Conservation (phyloP, 108 stramenopile genomes). For the Pseudonitzschia multiseries region DNA sequence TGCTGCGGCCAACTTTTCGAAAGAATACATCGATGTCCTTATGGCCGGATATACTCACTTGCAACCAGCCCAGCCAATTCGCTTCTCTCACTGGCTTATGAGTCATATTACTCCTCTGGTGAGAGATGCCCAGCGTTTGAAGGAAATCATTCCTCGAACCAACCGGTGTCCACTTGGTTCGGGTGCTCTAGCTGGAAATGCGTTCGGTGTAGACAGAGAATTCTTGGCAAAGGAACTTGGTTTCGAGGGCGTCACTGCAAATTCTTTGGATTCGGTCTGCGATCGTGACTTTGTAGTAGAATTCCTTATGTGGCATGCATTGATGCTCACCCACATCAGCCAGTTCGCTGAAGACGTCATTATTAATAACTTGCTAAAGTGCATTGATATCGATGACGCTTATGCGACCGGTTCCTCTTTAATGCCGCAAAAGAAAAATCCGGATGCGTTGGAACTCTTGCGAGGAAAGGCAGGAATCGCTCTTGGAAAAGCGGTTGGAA, state of each 20-base stretch:
- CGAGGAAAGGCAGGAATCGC: conserved; percentile 97
- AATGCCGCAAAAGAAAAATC: conserved; percentile 99
- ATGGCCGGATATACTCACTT: conserved; percentile 99
- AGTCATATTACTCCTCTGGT: conserved; percentile 89
- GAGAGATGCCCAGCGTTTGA: conserved; percentile 92
- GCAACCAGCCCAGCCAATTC: conserved; percentile 97
- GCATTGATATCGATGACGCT: conserved; percentile 93
- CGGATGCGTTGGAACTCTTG: conserved; percentile 97
- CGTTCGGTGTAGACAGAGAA: conserved; percentile 96
- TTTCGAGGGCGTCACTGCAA: conserved; percentile 91
- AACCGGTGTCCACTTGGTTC: conserved; percentile 95
- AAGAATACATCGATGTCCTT: conserved; percentile 88
- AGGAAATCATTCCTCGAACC: conserved; percentile 85
- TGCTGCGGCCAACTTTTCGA: conserved; percentile 73
- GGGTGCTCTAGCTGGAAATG: conserved; percentile 98
- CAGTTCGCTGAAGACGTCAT: conserved; percentile 99
- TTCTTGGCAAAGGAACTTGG: conserved; percentile 90
- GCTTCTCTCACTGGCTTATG: conserved; percentile 97
- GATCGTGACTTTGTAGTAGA: conserved; percentile 99
- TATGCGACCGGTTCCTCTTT: conserved; percentile 98
- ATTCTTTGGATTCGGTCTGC: conserved; percentile 96
- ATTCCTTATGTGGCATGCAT: conserved; percentile 95
- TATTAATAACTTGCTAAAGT: conserved; percentile 90
- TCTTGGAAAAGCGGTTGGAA: conserved; percentile 86
- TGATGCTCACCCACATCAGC: conserved; percentile 91